phyloP scores from a whole-genome alignment of 208 protist genomes.

The Trypanosoma vivax region DNA sequence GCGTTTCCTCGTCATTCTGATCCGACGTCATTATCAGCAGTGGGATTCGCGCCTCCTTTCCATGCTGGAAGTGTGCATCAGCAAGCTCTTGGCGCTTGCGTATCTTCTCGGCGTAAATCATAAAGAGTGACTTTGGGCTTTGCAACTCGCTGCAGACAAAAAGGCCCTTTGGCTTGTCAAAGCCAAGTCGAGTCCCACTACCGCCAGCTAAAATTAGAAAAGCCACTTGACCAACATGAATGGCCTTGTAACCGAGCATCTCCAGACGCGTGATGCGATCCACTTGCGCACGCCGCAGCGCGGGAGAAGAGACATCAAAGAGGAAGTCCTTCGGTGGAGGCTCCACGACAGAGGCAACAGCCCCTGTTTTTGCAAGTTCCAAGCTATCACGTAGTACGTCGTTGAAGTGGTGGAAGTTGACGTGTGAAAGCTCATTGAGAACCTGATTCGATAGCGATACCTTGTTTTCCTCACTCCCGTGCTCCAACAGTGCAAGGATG shows the following conservation, averaged over 20 bases:
- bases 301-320: slow-evolving; percentile 8
- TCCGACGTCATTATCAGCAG: slow-evolving; percentile 96
- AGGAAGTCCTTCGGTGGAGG: slow-evolving; percentile 15
- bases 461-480: slow-evolving; percentile 5
- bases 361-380: not conserved
- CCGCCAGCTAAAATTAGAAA: slow-evolving; percentile 97
- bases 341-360: not conserved
- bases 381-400: slow-evolving; percentile 9
- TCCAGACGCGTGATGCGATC: slow-evolving; percentile 8
- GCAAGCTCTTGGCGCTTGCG: slow-evolving; percentile 79
- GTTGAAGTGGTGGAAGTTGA: slow-evolving; percentile 19
- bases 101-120: slow-evolving; percentile 94
- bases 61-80: not conserved
- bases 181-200: slow-evolving; percentile 97
- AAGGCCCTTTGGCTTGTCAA: slow-evolving; percentile 93
- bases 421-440: slow-evolving; percentile 2
- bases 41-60: slow-evolving; percentile 22
- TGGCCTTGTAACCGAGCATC: slow-evolving; percentile 53
- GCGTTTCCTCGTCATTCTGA: slow-evolving; percentile 89
- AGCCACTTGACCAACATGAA: slow-evolving; percentile 81
- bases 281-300: not conserved
- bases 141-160: slow-evolving; percentile 65
- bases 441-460: slow-evolving; percentile 4
- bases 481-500: slow-evolving; percentile 4
- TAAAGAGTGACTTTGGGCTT: slow-evolving; percentile 94